A percentile compares a stretch with the other conserved stretches of the same genome.
phyloP scores from a whole-genome alignment of 2,329 filamentous ascomycete genomes.

The Teratosphaeria zuluensis region DNA sequence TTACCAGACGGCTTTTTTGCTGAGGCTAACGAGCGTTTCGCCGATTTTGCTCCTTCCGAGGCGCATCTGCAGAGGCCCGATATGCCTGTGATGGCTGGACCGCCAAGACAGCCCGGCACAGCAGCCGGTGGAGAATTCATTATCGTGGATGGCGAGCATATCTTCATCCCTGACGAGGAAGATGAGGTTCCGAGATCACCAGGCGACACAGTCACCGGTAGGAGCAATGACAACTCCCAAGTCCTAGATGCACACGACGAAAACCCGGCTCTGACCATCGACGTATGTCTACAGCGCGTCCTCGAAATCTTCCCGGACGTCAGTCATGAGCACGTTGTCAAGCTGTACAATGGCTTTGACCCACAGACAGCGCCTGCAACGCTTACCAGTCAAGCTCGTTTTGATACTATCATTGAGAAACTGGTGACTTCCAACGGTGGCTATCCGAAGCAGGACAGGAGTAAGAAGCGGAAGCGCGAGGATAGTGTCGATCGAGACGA shows the following conservation, averaged over 20 bases:
- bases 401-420: conserved; percentile 21
- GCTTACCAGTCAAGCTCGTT: conserved; percentile 8
- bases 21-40: background rate
- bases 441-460: conserved; percentile 24
- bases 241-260: background rate
- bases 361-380: conserved; percentile 2
- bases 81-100: background rate
- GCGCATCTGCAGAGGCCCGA: background rate
- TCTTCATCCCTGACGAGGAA: conserved; percentile 18
- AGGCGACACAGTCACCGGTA: background rate
- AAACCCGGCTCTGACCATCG: conserved; percentile 8
- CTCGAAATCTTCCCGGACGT: conserved; percentile 27
- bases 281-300: conserved; percentile 18
- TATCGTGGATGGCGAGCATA: conserved; percentile 12
- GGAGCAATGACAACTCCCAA: background rate
- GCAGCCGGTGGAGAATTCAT: conserved; percentile 4
- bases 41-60: background rate
- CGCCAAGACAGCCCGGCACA: background rate
- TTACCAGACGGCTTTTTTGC: conserved; percentile 1
- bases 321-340: conserved; percentile 20
- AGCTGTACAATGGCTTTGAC: conserved; percentile 14
- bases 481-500: conserved; percentile 15
- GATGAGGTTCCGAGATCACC: background rate
- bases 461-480: conserved; percentile 21
- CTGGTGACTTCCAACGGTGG: conserved; percentile 11